These are phyloP conservation scores for Umbilicus rupestris DNA, from an alignment of 164 flowering plant genomes.

Conservation along the genomic window DNA sequence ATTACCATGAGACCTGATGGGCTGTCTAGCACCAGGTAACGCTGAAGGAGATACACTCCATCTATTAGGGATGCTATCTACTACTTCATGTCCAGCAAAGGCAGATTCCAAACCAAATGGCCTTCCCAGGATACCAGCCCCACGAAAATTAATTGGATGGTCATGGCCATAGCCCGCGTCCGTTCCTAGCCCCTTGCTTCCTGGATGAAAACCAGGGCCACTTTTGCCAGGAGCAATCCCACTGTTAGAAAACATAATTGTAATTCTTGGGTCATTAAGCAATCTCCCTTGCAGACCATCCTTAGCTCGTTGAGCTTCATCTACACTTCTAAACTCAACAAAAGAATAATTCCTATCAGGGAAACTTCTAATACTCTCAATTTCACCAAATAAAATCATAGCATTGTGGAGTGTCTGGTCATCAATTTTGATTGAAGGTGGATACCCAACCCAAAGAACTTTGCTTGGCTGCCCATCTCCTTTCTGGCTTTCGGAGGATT, in stretches of 20 bases:
- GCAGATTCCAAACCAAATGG: conserved; percentile 47
- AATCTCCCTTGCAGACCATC: conserved; percentile 88
- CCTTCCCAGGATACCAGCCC: conserved; percentile 37
- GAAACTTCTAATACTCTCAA: conserved; percentile 71
- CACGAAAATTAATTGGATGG: conserved; percentile 30
- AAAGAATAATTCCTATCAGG: conserved; percentile 66
- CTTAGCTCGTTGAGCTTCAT: conserved; percentile 90
- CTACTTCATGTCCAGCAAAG: conserved; percentile 31
- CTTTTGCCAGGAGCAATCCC: conserved; percentile 55
- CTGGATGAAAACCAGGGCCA: conserved; percentile 22
- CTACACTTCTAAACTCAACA: conserved; percentile 90
- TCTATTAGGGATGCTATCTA: background rate
- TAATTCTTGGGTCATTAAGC: conserved; percentile 82
- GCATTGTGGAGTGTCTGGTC: conserved; percentile 95
- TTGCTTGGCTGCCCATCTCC: conserved; percentile 73
- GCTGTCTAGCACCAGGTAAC: conserved; percentile 27
- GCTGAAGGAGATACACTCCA: conserved; percentile 11
- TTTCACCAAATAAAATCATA: conserved; percentile 94
- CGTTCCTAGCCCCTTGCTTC: conserved; percentile 46
- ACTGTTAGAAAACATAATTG: conserved; percentile 69
- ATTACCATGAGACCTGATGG: conserved; percentile 34
- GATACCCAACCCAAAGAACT: conserved; percentile 76
- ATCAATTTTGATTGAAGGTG: conserved; percentile 75
- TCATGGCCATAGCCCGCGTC: conserved; percentile 33
- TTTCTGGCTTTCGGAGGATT: conserved; percentile 30